Percentiles rank a stretch among this genome's conserved stretches.
phyloP scores from a whole-genome alignment of 805 yeast genomes.

The Ogataea allantospora region DNA sequence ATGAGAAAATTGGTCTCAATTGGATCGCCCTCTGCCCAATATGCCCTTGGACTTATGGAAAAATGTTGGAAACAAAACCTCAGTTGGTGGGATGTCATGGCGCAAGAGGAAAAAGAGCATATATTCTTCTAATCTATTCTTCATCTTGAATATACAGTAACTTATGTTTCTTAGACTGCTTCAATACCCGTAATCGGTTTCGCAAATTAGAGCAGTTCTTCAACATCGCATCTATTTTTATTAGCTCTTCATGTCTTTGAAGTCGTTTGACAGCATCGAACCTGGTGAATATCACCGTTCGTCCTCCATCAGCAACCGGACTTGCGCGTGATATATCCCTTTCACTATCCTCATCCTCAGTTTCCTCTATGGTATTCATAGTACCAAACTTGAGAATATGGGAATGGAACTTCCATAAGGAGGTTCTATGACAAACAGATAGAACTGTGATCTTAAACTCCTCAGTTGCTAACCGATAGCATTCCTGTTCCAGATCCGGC shows the following conservation, averaged over 20 bases:
- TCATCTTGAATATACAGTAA: conserved; percentile 28
- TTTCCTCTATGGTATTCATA: conserved; percentile 1
- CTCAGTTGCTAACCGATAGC: conserved; percentile 77
- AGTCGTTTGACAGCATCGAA: conserved; percentile 75
- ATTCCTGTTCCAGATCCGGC: conserved; percentile 83
- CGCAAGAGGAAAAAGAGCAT: conserved; percentile 40
- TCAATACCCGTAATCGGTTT: conserved; percentile 64
- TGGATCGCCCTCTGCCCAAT: conserved; percentile 37
- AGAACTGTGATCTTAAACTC: conserved; percentile 74
- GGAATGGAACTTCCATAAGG: conserved; percentile 89
- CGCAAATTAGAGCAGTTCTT: conserved; percentile 68
- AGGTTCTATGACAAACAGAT: conserved; percentile 90
- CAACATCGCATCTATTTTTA: conserved; percentile 63
- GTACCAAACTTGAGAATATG: conserved; percentile 66
- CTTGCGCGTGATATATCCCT: conserved; percentile 12
- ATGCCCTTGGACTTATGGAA: conserved; percentile 40
- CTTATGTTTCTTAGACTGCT: conserved; percentile 21
- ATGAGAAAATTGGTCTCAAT: conserved; percentile 41
- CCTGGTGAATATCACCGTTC: conserved; percentile 40
- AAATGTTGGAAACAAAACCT: conserved; percentile 53
- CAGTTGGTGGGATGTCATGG: conserved; percentile 52
- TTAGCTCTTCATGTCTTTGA: conserved; percentile 73
- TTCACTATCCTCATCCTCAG: conserved; percentile 8
- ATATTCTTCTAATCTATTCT: conserved; percentile 38
- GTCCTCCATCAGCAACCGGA: conserved; percentile 15